phyloP scores from a whole-genome alignment of 106 monocot genomes.

The Amphibolis antarctica region DNA sequence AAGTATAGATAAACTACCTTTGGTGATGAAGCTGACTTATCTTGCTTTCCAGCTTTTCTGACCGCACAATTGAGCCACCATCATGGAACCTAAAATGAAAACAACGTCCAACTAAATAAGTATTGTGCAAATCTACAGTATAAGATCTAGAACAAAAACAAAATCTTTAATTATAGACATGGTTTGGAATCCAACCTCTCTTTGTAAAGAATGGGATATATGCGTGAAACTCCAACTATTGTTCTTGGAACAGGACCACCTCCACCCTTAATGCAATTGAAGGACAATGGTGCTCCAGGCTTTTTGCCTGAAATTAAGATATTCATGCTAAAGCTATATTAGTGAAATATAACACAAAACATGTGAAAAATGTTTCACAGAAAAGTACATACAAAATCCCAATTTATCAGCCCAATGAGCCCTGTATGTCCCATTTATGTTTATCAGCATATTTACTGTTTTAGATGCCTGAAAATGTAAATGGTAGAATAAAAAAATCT shows the following conservation, averaged over 20 bases:
- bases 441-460: constrained; percentile 40
- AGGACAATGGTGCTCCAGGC: constrained; percentile 55
- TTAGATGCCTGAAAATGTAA: constrained; percentile 41
- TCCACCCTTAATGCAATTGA: constrained; percentile 60
- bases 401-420: constrained; percentile 58
- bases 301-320: constrained; percentile 42
- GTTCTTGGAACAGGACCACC: constrained; percentile 73
- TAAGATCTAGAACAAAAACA: background rate
- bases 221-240: constrained; percentile 52
- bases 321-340: background rate
- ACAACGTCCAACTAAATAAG: background rate
- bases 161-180: background rate
- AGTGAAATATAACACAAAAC: background rate
- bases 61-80: constrained; percentile 72
- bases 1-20: constrained; percentile 33
- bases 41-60: constrained; percentile 66
- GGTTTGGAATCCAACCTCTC: constrained; percentile 42
- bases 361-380: background rate
- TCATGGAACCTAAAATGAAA: constrained; percentile 37
- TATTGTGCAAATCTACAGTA: background rate
- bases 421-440: constrained; percentile 85
- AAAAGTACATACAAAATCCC: constrained; percentile 70
- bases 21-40: constrained; percentile 46
- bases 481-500: background rate
- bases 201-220: constrained; percentile 83